Base-by-base conservation (phyloP, 306 rosid species). In the Fragaria nilgerrensis region DNA sequence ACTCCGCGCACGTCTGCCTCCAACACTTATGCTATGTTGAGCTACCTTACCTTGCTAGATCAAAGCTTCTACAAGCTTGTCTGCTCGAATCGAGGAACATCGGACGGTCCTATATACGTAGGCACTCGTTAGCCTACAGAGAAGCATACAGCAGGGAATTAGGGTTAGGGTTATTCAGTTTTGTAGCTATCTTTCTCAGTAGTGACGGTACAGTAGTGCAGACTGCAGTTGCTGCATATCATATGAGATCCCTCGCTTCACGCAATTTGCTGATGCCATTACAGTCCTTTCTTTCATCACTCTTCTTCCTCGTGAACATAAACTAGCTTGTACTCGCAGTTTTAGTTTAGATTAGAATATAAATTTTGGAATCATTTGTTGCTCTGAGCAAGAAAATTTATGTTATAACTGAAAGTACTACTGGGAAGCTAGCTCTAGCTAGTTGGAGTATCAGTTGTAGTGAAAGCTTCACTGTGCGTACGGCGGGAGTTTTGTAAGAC, bases 261-360 rank as follows among this genome's bases (percentile, higher is more conserved):
- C 84, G 80, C 84, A 80, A 80, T 50, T 20, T 20, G 80, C 80
- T 70, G 80, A 81, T 72, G 77, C 39, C 11, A 50, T 72, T 49
- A 79, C 76, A 77, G 75, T 73, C 27, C 15, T 63, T 66, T 70
- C 50, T 65, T 39, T 53, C 49, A 11, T 23, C 45, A 65, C 41
- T 34, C 16, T 23, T 11, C 53, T 25, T 53, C 69, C 75, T 50
- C 68, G 74, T 68, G 43, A 68, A 49, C 50, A 36, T 7, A 32
- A 32, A 63, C 39, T 23, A 16, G 39, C n/a, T 32, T 63, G 68
- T 32, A 63, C 68, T 63, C 68, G 1, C 39, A 63, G 43, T 32
- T 63, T 43, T 2, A n/a, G 32, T 56, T 22, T 56, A n/a, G 23
- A 63, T 9, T 56, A n/a, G 44, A 63, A 32, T 63, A 63, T 63